Percentiles rank a stretch among this genome's conserved stretches.
Evolutionary conservation across 2,329 filamentous ascomycete species (phyloP).

Genomic region (Pseudogymnoascus sp.): DNA sequence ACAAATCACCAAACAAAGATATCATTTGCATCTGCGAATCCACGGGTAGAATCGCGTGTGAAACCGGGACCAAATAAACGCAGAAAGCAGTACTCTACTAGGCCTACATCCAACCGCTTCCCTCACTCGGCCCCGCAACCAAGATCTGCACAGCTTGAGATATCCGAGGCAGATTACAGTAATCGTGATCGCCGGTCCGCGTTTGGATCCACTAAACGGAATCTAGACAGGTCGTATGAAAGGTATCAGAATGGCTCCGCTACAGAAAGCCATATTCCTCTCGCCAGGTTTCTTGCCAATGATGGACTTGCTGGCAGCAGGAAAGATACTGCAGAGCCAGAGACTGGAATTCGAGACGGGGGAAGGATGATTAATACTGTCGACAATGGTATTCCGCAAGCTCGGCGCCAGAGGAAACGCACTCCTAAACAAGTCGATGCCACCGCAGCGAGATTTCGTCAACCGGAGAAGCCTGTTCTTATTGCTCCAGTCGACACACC

Average conservation of each 20-base stretch:
- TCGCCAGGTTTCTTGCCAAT: slow-evolving; percentile 32
- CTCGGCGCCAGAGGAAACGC: slow-evolving; percentile 19
- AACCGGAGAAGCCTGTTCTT: slow-evolving; percentile 26
- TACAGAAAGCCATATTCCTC: slow-evolving; percentile 26
- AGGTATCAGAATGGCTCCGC: slow-evolving; percentile 30
- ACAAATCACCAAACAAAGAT: slow-evolving; percentile 6
- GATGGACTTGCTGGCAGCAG: slow-evolving; percentile 17
- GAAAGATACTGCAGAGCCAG: neutral
- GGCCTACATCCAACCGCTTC: neutral
- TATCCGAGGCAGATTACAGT: slow-evolving; percentile 32
- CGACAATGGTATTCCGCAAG: neutral
- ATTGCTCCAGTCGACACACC: slow-evolving; percentile 16
- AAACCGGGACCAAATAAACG: neutral
- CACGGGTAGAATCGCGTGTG: neutral
- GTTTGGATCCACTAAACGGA: slow-evolving; percentile 46
- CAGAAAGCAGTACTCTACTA: neutral
- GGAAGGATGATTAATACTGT: neutral
- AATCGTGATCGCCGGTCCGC: slow-evolving; percentile 27
- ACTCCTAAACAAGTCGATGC: slow-evolving; percentile 26
- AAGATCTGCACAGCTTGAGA: slow-evolving; percentile 51
- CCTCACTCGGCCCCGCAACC: neutral
- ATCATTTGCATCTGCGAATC: neutral
- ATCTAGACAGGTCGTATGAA: slow-evolving; percentile 48
- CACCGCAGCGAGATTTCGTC: slow-evolving; percentile 28
- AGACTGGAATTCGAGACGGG: neutral